phyloP scores from a whole-genome alignment of 2,329 filamentous ascomycete species.

The Podosphaera aphanis region DNA sequence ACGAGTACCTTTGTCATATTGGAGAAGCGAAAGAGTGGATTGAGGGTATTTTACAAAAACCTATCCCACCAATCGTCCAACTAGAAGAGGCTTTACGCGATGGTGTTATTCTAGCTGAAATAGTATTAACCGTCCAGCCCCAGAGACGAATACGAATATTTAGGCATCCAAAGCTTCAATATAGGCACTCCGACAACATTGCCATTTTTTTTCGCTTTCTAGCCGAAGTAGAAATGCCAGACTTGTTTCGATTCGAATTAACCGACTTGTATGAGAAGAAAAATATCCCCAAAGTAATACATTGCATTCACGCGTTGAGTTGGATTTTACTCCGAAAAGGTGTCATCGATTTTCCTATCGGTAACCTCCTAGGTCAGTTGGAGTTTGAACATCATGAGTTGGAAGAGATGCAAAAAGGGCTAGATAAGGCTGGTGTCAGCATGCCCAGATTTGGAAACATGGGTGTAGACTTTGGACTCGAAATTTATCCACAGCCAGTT shows the following conservation, averaged over 20 bases:
- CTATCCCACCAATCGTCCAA: constrained; percentile 78
- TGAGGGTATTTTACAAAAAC: constrained; percentile 64
- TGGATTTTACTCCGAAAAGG: constrained; percentile 94
- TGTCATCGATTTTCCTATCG: constrained; percentile 85
- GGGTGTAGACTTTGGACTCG: constrained; percentile 82
- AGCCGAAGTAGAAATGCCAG: constrained; percentile 74
- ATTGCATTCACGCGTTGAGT: constrained; percentile 90
- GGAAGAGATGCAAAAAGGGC: constrained; percentile 86
- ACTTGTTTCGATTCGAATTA: constrained; percentile 88
- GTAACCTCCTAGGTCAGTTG: constrained; percentile 84
- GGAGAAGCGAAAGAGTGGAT: constrained; percentile 99
- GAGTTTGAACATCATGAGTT: constrained; percentile 96
- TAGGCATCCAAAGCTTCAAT: constrained; percentile 63
- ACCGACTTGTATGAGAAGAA: constrained; percentile 99
- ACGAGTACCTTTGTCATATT: constrained; percentile 96
- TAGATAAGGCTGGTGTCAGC: constrained; percentile 80
- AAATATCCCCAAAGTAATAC: constrained; percentile 97
- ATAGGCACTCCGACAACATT: constrained; percentile 92
- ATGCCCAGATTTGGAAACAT: constrained; percentile 98
- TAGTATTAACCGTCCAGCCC: constrained; percentile 73
- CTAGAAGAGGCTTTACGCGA: constrained; percentile 80
- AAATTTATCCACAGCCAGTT: constrained; percentile 52
- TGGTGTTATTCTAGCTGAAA: constrained; percentile 80
- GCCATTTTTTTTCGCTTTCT: constrained; percentile 88
- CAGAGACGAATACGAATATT: constrained; percentile 62